Conservation (phyloP, 352 stramenopile species). For the Globisporangium viniferum region DNA sequence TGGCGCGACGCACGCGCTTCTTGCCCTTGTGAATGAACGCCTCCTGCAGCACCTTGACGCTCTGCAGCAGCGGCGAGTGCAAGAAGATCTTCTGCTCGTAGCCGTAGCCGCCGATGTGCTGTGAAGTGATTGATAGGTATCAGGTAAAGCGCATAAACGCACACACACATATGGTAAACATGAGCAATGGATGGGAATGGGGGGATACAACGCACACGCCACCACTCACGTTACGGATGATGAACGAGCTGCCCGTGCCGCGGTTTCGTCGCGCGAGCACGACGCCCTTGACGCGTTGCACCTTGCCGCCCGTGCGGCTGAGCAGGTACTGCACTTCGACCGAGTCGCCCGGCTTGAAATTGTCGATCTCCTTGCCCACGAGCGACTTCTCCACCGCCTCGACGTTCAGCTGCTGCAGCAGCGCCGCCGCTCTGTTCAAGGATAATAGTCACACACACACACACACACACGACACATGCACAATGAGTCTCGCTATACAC, state of each 20-base stretch:
- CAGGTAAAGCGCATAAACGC: neutral
- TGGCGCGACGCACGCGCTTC: constrained; percentile 87
- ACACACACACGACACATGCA: neutral
- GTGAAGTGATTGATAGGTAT: neutral
- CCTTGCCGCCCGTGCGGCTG: constrained; percentile 64
- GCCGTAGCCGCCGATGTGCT: constrained; percentile 83
- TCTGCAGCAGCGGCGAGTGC: constrained; percentile 86
- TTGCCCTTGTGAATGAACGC: constrained; percentile 91
- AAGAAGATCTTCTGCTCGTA: constrained; percentile 89
- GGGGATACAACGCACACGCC: neutral
- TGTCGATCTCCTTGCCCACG: constrained; percentile 60
- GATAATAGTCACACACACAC: neutral
- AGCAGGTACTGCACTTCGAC: constrained; percentile 83
- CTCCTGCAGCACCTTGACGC: constrained; percentile 84
- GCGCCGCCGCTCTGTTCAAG: constrained; percentile 37
- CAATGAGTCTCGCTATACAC: neutral
- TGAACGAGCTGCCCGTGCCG: constrained; percentile 77
- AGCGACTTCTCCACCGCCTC: constrained; percentile 66
- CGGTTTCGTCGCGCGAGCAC: constrained; percentile 80
- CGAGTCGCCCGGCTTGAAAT: constrained; percentile 73
- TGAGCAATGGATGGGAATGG: neutral
- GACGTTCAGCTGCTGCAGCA: constrained; percentile 66
- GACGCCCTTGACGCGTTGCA: constrained; percentile 78
- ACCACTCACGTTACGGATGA: constrained; percentile 78
- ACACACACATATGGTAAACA: neutral